Base-by-base conservation (phyloP, 352 stramenopile genomes). In the Albugo laibachii region DNA sequence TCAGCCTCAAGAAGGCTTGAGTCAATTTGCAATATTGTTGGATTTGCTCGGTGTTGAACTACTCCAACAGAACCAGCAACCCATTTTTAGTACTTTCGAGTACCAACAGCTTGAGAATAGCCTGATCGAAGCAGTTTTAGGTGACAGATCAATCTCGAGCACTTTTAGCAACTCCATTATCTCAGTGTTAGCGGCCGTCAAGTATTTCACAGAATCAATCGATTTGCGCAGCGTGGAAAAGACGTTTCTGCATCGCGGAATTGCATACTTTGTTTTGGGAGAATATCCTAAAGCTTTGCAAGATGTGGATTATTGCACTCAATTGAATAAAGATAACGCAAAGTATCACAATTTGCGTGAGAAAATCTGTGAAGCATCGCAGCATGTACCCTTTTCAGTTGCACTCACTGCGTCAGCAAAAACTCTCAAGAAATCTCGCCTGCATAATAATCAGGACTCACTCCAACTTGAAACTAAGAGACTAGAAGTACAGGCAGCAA, bases 281-380 rank as follows among this genome's bases (percentile, higher is more conserved):
- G 50, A 52, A 50, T 71, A 79, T n/a, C 74, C 85, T 13, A 82
- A 82, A 48, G 75, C 78, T 6, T 65, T 87, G 3, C 65, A 70
- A 39, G 75, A 88, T 49, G 60, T 83, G 11, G 73, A 85, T 51
- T 75, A 88, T 58, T 85, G 75, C 36, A 75, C 86, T 18, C 82
- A 70, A 35, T 57, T 91, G 31, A 82, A 91, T 39, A 61, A 54
- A 12, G 53, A 57, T 5, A 74, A 92, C 38, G 75, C 80, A 56
- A 76, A 87, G 60, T 85, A 84, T 48, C 81, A 84, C 57, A 69
- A 87, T 16, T 54, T 92, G 46, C 69, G 78, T 0, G 73, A 75
- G 16, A 86, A 86, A 53, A 57, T 92, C 12, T 73, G 84, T 46
- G 84, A 76, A 76, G 62, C 62, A 31, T 62, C 83, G 60, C 72